phyloP scores from a whole-genome alignment of 495 filamentous ascomycete species.

The Neurospora terricola region DNA sequence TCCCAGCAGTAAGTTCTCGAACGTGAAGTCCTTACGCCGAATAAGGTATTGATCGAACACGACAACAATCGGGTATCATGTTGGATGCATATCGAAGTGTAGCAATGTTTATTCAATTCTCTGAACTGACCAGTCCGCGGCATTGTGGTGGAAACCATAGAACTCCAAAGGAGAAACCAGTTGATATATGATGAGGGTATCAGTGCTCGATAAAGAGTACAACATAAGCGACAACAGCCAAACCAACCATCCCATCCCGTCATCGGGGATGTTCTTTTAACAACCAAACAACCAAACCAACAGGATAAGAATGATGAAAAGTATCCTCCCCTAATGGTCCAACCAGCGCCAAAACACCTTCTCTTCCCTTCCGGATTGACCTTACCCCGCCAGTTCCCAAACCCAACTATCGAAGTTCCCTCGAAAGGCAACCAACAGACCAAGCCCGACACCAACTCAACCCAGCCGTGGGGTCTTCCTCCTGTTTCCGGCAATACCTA shows the following conservation, averaged over 20 bases:
- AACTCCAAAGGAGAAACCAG: neutral
- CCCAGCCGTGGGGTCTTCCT: slow-evolving; percentile 44
- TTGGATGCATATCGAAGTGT: neutral
- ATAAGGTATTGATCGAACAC: no score
- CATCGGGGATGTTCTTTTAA: neutral
- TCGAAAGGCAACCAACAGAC: neutral
- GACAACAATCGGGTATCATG: no score
- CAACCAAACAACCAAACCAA: neutral
- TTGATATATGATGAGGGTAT: slow-evolving; percentile 8
- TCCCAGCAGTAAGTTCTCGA: no score
- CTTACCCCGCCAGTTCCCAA: neutral
- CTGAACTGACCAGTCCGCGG: neutral
- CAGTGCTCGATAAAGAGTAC: slow-evolving; percentile 13
- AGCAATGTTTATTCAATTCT: neutral
- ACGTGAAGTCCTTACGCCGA: no score
- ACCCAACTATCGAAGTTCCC: neutral
- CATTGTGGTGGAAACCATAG: neutral
- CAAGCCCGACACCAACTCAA: slow-evolving; percentile 2
- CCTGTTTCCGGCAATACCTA: slow-evolving; percentile 24
- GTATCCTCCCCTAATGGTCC: neutral
- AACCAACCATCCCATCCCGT: neutral
- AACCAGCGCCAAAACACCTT: neutral
- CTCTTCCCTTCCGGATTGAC: neutral
- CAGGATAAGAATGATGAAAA: neutral
- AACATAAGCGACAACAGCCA: slow-evolving; percentile 4